Percentiles rank a stretch among this genome's conserved stretches.
These are phyloP conservation scores for Nephelium lappaceum DNA, from an alignment of 345 rosid species.

Conservation along the genomic window DNA sequence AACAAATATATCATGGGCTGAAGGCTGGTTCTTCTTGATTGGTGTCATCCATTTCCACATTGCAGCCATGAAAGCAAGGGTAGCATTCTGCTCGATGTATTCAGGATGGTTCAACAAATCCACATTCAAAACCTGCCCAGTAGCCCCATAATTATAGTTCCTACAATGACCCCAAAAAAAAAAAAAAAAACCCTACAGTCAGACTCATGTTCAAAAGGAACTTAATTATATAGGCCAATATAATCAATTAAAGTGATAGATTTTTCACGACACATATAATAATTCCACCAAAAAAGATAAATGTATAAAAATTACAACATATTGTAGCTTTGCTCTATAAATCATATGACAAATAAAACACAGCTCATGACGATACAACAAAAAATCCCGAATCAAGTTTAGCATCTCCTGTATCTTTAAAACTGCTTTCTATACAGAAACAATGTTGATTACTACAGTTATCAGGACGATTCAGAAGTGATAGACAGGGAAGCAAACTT, in stretches of 20 bases:
- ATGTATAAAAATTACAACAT: not conserved
- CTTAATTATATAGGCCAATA: not conserved
- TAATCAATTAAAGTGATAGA: too few species aligned
- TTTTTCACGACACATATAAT: too few species aligned
- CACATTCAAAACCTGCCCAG: constrained; percentile 62
- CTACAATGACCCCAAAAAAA: constrained; percentile 29
- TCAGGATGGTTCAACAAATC: constrained; percentile 76
- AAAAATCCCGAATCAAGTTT: not conserved
- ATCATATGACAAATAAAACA: not conserved
- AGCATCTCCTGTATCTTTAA: not conserved
- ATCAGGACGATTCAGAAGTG: not conserved
- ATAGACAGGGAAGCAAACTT: not conserved
- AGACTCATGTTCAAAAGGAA: not conserved
- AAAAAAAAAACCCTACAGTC: not conserved
- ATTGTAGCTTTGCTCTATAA: not conserved
- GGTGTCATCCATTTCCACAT: constrained; percentile 87
- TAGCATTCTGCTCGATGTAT: constrained; percentile 77
- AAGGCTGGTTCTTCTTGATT: constrained; percentile 67
- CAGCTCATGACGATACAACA: not conserved
- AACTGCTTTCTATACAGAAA: not conserved
- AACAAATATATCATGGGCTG: constrained; percentile 67
- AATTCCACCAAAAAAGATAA: not conserved
- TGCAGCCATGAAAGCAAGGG: constrained; percentile 80
- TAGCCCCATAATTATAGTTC: constrained; percentile 81
- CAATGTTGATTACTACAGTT: not conserved